Percentiles rank a stretch among this genome's conserved stretches.
phyloP scores from a whole-genome alignment of 2,329 filamentous ascomycete genomes.

The Westerdykella sp. region DNA sequence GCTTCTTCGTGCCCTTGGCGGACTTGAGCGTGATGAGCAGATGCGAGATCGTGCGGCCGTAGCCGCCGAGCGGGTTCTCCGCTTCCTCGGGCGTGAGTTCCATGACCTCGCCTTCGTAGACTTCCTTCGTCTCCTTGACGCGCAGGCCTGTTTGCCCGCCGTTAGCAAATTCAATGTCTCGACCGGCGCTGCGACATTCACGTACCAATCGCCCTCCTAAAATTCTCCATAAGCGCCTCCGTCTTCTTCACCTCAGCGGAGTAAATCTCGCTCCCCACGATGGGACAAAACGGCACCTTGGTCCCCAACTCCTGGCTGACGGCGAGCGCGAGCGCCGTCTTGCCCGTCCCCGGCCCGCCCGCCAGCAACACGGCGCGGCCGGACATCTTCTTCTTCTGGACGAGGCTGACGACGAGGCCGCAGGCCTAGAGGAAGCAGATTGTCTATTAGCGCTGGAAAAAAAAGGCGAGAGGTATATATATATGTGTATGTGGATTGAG shows the following conservation, averaged over 20 bases:
- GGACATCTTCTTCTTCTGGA: conserved; percentile 95
- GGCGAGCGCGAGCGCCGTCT: conserved; percentile 90
- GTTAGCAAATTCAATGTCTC: conserved; percentile 4
- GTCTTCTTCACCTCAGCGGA: conserved; percentile 99
- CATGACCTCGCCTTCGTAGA: conserved; percentile 97
- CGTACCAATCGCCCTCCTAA: conserved; percentile 84
- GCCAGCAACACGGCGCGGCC: conserved; percentile 88
- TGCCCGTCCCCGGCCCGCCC: conserved; percentile 87
- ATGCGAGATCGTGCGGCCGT: conserved; percentile 95
- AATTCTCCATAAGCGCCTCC: conserved; percentile 98
- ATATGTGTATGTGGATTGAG: neutral
- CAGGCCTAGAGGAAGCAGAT: conserved; percentile 61
- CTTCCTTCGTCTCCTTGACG: conserved; percentile 97
- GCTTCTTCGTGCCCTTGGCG: conserved; percentile 94
- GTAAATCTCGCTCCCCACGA: conserved; percentile 97
- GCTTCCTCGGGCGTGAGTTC: conserved; percentile 97
- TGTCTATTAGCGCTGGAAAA: conserved; percentile 1
- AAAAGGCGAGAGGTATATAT: neutral
- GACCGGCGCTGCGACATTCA: neutral
- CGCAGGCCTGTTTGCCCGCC: conserved; percentile 55
- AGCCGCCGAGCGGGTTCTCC: conserved; percentile 93
- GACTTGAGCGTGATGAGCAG: conserved; percentile 92
- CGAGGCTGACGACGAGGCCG: conserved; percentile 91
- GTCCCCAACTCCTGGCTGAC: conserved; percentile 96
- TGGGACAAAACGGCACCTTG: conserved; percentile 97